phyloP scores from a whole-genome alignment of 2,329 filamentous ascomycete species.

The Harringtonia aguacate region DNA sequence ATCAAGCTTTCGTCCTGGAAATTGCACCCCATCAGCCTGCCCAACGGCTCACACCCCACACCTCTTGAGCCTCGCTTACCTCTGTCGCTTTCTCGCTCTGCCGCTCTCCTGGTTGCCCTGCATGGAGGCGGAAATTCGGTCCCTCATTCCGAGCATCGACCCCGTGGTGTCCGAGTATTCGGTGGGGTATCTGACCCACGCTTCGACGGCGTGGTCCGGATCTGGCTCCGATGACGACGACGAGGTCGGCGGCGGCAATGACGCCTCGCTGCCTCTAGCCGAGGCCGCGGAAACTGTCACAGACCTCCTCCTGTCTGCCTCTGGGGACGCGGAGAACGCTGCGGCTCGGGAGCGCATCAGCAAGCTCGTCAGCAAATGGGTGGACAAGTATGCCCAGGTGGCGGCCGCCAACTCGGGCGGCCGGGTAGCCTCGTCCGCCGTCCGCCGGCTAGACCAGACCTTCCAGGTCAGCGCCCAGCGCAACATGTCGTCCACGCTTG shows the following conservation, averaged over 20 bases:
- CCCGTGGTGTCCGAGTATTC: conserved; percentile 85
- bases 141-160: conserved; percentile 77
- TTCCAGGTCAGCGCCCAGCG: conserved; percentile 89
- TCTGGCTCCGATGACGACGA: conserved; percentile 58
- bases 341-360: conserved; percentile 69
- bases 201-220: conserved; percentile 69
- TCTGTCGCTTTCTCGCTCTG: too few relatives aligned
- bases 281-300: conserved; percentile 79
- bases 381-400: conserved; percentile 64
- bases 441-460: conserved; percentile 82
- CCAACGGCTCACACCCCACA: too few relatives aligned
- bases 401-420: conserved; percentile 40
- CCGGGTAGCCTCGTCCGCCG: conserved; percentile 57
- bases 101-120: too few relatives aligned
- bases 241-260: neutral
- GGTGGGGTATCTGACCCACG: conserved; percentile 88
- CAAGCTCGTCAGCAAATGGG: conserved; percentile 81
- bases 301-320: conserved; percentile 88
- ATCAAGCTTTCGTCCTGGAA: too few relatives aligned
- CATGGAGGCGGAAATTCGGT: conserved; percentile 84
- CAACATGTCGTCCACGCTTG: conserved; percentile 93
- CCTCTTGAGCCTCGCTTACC: too few relatives aligned
- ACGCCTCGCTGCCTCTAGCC: conserved; percentile 52
- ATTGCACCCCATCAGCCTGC: too few relatives aligned
- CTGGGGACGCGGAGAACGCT: conserved; percentile 58